phyloP scores from a whole-genome alignment of 2,329 filamentous ascomycete genomes.

The Ceratocystis cubensis region DNA sequence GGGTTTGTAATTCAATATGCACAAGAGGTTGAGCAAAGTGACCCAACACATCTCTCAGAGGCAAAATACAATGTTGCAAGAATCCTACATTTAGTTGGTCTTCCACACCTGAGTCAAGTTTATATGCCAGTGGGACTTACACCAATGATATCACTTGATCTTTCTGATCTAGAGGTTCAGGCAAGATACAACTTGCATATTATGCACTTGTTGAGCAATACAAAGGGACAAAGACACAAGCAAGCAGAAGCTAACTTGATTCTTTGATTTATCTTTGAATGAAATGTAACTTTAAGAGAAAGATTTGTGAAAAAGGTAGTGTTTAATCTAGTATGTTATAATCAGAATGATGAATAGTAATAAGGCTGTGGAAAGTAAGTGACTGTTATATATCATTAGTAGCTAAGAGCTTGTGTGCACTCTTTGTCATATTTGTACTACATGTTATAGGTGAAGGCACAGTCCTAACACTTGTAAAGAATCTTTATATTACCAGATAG shows the following conservation, averaged over 20 bases:
- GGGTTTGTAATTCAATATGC: conserved; percentile 62
- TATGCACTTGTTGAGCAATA: not conserved
- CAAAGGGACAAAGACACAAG: not conserved
- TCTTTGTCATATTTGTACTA: too few species aligned
- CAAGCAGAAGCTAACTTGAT: not conserved
- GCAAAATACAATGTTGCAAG: conserved; percentile 71
- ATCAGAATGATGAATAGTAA: too few species aligned
- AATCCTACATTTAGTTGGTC: conserved; percentile 46
- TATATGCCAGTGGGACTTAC: conserved; percentile 2
- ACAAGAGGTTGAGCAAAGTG: conserved; percentile 31
- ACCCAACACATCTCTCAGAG: conserved; percentile 40
- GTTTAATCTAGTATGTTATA: too few species aligned
- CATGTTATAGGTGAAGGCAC: too few species aligned
- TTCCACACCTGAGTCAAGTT: conserved; percentile 23
- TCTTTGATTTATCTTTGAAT: too few species aligned
- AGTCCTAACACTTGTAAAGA: too few species aligned
- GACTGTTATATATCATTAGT: too few species aligned
- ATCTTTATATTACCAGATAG: too few species aligned
- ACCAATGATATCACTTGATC: not conserved
- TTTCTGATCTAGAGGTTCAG: conserved; percentile 16
- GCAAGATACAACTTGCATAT: conserved; percentile 13
- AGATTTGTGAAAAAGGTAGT: too few species aligned
- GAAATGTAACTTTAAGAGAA: too few species aligned
- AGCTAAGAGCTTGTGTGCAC: too few species aligned
- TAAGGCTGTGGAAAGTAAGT: too few species aligned